Conservation (phyloP, 1,139 yeast genomes). For the Zygotorulaspora mrakii region DNA sequence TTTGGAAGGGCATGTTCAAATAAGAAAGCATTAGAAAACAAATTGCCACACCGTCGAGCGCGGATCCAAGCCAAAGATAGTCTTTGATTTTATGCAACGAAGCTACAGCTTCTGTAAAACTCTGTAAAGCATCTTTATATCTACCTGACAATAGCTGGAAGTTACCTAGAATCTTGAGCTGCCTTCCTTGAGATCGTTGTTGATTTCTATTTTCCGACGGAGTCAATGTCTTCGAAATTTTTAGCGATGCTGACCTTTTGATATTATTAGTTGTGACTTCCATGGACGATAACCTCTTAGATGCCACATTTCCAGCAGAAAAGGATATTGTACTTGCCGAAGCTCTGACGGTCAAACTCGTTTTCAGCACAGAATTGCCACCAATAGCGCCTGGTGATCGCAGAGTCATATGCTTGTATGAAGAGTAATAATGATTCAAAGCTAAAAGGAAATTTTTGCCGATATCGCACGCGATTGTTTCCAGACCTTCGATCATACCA, state of each 20-base stretch:
- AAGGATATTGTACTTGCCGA: slow-evolving; percentile 16
- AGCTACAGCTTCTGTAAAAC: slow-evolving; percentile 67
- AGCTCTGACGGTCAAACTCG: slow-evolving; percentile 28
- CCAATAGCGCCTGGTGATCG: slow-evolving; percentile 69
- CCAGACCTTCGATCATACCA: slow-evolving; percentile 39
- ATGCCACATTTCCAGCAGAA: slow-evolving; percentile 9
- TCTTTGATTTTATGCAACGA: slow-evolving; percentile 64
- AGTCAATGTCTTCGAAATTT: slow-evolving; percentile 34
- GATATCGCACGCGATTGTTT: slow-evolving; percentile 70
- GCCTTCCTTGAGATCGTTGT: slow-evolving; percentile 64
- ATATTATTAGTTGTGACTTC: slow-evolving; percentile 26
- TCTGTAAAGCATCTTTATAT: slow-evolving; percentile 61
- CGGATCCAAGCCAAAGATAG: slow-evolving; percentile 81
- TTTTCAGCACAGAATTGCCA: slow-evolving; percentile 43
- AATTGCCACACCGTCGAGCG: slow-evolving; percentile 75
- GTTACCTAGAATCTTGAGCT: slow-evolving; percentile 69
- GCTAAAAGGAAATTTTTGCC: slow-evolving; percentile 60
- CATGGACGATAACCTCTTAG: slow-evolving; percentile 25
- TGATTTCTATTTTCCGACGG: slow-evolving; percentile 49
- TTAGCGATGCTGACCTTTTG: slow-evolving; percentile 31
- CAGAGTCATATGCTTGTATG: slow-evolving; percentile 65
- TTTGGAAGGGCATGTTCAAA: slow-evolving; percentile 54
- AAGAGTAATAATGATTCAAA: slow-evolving; percentile 64
- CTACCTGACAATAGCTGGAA: slow-evolving; percentile 78
- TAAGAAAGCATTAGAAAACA: slow-evolving; percentile 59